Evolutionary conservation across 768 basidiomycete species (phyloP), one percentile per base, ranked within the genome.

Genomic region (Pisolithus sp.): DNA sequence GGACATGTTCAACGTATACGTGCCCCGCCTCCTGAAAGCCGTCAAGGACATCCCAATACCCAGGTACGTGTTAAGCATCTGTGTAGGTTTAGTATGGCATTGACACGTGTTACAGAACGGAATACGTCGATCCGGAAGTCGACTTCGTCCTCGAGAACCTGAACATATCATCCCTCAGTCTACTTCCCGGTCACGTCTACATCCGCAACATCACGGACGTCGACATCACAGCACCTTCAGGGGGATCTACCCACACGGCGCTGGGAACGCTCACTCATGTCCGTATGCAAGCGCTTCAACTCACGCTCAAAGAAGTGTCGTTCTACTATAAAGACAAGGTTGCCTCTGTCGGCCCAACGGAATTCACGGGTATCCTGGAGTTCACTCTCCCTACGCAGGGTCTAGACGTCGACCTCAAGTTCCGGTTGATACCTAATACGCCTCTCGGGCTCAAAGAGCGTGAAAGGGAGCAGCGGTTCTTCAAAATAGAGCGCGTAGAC

Each of bases 121-220:
- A 89, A 56, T 89, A 81, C 64, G 80, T 81, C 49, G 85, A 89
- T 57, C 50, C 65, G 0, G 81, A 86, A 41, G 73, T 80, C 45
- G 86, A 89, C 58, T 83, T 89, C 52, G 82, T 87, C 2, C 77
- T 89, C 41, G 86, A 89, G 63, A 83, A 88, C 59, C 71, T 89
- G 30, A 79, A 86, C 56, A 72, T 89, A 18, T 85, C 85, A 3
- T 78, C 79, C 0, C 73, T 87, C 64, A 77, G 76, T 46, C 68
- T 87, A 26, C 76, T 85, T 15, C 86, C 86, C 0, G 84, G 85
- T 0, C 83, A 85, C 46, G 79, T 81, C 7, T 85, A 80, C 64
- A 77, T 88, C 34, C 81, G 85, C 52, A 85, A 86, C 59, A 83
- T 85, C 61, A 85, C 84, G 24, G 76, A 80, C 50, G 64, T 79